phyloP scores from a whole-genome alignment of 768 basidiomycete species.

The Macrolepiota dolichaula region DNA sequence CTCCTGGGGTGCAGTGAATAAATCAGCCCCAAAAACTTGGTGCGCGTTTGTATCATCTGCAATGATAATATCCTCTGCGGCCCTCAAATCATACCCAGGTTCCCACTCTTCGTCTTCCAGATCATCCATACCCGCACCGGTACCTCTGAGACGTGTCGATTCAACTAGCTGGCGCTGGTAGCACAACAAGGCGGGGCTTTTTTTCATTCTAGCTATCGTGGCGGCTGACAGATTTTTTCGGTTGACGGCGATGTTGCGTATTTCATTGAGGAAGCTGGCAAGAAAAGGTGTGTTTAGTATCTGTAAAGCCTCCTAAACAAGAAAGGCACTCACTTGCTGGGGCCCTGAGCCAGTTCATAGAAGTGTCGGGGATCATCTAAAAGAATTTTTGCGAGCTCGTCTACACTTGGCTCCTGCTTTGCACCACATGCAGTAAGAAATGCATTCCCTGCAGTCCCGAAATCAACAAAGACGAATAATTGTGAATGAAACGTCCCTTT shows the following conservation, averaged over 20 bases:
- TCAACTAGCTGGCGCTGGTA: constrained; percentile 54
- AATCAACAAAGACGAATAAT: constrained; percentile 86
- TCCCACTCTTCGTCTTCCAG: constrained; percentile 66
- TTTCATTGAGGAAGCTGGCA: constrained; percentile 78
- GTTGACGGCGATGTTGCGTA: constrained; percentile 87
- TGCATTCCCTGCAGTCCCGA: constrained; percentile 74
- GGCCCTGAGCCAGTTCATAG: constrained; percentile 66
- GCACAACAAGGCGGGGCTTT: constrained; percentile 69
- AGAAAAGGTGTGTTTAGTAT: not conserved
- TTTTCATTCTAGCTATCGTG: constrained; percentile 65
- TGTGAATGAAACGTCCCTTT: constrained; percentile 68
- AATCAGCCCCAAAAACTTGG: constrained; percentile 71
- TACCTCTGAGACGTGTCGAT: constrained; percentile 19
- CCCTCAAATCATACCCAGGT: constrained; percentile 65
- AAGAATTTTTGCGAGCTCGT: constrained; percentile 72
- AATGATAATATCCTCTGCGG: constrained; percentile 69
- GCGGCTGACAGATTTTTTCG: constrained; percentile 45
- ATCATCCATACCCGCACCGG: constrained; percentile 20
- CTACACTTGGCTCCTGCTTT: constrained; percentile 80
- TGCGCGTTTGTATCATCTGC: constrained; percentile 84
- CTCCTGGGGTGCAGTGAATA: constrained; percentile 85
- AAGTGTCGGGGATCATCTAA: constrained; percentile 69
- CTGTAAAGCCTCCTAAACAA: not conserved
- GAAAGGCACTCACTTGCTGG: constrained; percentile 50
- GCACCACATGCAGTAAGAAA: constrained; percentile 90